Base-by-base conservation (phyloP, 441 rosid species). In the Pelargonium citronellum region DNA sequence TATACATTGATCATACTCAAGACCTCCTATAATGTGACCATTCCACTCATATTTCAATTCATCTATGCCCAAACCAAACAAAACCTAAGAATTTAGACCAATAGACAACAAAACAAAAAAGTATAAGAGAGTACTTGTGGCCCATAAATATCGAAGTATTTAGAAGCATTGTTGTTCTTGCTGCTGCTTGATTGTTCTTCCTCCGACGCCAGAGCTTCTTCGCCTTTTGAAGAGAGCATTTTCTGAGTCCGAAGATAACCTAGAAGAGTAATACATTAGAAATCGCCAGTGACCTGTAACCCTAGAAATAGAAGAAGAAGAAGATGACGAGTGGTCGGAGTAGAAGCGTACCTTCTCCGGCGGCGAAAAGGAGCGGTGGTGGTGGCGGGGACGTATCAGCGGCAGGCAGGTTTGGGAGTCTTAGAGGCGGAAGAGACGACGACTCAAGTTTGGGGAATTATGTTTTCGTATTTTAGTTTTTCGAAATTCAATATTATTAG, bases 111-210 rank as follows among this genome's bases (percentile, higher is more conserved):
- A 5, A 20, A 55, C 7, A 16, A 5, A 55, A 16, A 55, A 55
- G 62, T 20, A 9, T 55, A 5, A 9, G 22, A 55, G 22, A 55
- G 8, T 55, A 55, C 62, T 9, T 55, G 62, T 16, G 62, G 62
- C 19, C 62, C 62, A 55, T 55, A 55, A 22, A 55, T 55, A 55
- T 55, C 62, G 24, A 16, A 55, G 62, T 55, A 55, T 22, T 55
- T 55, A 22, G 62, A 55, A 9, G 24, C 62, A 55, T 55, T 55
- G 62, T 17, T 15, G 10, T 16, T 55, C 62, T 55, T 55, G 20
- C 62, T 10, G 19, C 62, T 1, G 62, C 62, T 55, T 22, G 62
- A 16, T 17, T 17, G 62, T 16, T 55, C 62, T 6, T 55, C 62
- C 62, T 17, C 24, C 62, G 62, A 16, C 24, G 62, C 24, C 3